phyloP scores from a whole-genome alignment of 2,329 filamentous ascomycete genomes.

The Hypoxylon rubiginosum region DNA sequence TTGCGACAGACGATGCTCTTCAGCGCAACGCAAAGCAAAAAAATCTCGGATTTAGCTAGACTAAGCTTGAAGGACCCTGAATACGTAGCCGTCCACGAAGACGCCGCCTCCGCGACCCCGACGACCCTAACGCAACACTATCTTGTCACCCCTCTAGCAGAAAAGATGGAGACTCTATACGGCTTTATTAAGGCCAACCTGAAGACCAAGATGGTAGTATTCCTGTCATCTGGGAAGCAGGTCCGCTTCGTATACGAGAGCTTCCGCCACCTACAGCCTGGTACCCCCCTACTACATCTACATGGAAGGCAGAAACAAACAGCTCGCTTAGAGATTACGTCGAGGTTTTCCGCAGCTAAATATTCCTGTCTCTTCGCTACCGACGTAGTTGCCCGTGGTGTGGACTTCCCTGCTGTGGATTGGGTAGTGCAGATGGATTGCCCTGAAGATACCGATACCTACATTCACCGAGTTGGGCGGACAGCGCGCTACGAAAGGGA shows the following conservation, averaged over 20 bases:
- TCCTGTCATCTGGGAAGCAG: conserved; percentile 94
- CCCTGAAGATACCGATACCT: conserved; percentile 96
- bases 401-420: conserved; percentile 96
- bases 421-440: conserved; percentile 99
- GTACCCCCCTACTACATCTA: conserved; percentile 91
- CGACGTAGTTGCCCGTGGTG: conserved; percentile 91
- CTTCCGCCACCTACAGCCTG: conserved; percentile 92
- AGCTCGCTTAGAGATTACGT: conserved; percentile 87
- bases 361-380: conserved; percentile 93
- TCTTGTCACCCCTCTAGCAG: conserved; percentile 83
- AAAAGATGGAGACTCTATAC: conserved; percentile 93
- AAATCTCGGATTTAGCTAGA: conserved; percentile 90
- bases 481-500: conserved; percentile 90
- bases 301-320: conserved; percentile 95
- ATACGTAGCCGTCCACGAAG: conserved; percentile 94
- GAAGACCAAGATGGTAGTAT: conserved; percentile 95
- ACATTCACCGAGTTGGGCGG: conserved; percentile 94
- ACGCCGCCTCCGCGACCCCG: conserved; percentile 83
- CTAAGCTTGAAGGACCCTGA: conserved; percentile 91
- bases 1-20: conserved; percentile 93
- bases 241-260: conserved; percentile 96
- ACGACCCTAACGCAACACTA: conserved; percentile 91
- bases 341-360: conserved; percentile 83
- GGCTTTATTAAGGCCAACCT: conserved; percentile 92
- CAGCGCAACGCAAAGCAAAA: conserved; percentile 95